phyloP scores from a whole-genome alignment of 164 flowering plant species.

The Cinnamomum micranthum region DNA sequence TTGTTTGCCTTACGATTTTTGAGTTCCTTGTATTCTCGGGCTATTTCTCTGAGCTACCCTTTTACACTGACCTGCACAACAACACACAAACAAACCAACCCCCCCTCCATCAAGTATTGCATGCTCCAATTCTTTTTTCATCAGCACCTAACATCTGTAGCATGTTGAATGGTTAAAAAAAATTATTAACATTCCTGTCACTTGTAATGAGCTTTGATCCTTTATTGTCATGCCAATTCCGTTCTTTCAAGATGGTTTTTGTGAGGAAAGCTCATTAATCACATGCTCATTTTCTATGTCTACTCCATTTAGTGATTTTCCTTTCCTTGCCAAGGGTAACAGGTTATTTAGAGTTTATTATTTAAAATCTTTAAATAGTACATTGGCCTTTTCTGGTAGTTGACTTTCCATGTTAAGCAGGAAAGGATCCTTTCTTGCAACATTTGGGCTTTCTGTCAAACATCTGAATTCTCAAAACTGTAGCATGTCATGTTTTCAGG shows the following conservation, averaged over 20 bases:
- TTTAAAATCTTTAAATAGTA: not conserved
- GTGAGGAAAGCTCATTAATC: too few species aligned
- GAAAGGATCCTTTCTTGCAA: not conserved
- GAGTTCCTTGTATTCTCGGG: not conserved
- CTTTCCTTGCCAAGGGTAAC: not conserved
- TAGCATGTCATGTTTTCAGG: conserved; percentile 31
- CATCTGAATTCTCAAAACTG: not conserved
- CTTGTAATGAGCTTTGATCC: too few species aligned
- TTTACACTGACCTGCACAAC: too few species aligned
- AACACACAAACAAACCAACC: too few species aligned
- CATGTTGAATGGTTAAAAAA: too few species aligned
- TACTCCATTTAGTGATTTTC: not conserved
- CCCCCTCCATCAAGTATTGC: too few species aligned
- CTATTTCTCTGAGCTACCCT: too few species aligned
- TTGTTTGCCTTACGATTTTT: not conserved
- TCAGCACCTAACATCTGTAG: too few species aligned
- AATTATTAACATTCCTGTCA: too few species aligned
- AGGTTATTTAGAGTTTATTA: too few species aligned
- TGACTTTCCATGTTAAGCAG: not conserved
- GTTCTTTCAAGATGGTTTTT: not conserved
- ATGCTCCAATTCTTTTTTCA: too few species aligned
- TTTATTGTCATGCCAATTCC: not conserved
- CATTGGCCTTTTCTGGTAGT: not conserved
- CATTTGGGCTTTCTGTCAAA: not conserved
- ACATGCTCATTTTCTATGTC: not conserved